phyloP scores from a whole-genome alignment of 768 basidiomycete genomes.

The Pulveroboletus sp. region DNA sequence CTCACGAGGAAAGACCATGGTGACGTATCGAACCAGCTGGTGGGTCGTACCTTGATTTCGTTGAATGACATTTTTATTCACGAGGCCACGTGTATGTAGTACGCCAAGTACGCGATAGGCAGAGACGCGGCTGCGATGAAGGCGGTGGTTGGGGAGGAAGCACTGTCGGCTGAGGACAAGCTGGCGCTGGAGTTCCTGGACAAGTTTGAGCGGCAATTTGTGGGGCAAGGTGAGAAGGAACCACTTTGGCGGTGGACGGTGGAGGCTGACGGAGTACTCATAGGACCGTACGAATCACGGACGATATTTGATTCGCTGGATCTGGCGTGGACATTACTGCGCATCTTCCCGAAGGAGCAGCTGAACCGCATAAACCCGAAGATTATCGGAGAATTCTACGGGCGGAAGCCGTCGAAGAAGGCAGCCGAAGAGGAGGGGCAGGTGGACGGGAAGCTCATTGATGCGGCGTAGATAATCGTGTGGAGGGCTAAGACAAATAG shows the following conservation, averaged over 20 bases:
- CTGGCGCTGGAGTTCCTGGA: slow-evolving; percentile 95
- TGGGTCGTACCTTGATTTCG: slow-evolving; percentile 40
- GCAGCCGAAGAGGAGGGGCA: slow-evolving; percentile 41
- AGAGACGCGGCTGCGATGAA: slow-evolving; percentile 98
- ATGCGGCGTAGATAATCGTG: slow-evolving; percentile 46
- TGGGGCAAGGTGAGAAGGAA: slow-evolving; percentile 73
- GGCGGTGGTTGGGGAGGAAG: slow-evolving; percentile 98
- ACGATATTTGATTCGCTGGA: slow-evolving; percentile 97
- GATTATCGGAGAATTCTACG: slow-evolving; percentile 92
- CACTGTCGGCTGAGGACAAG: slow-evolving; percentile 91
- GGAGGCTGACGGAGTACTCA: slow-evolving; percentile 9
- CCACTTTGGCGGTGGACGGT: rapidly evolving
- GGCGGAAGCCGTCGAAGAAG: slow-evolving; percentile 72
- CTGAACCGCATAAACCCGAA: slow-evolving; percentile 97
- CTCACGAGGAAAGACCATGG: slow-evolving; percentile 97
- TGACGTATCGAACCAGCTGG: slow-evolving; percentile 98
- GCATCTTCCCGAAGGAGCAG: slow-evolving; percentile 98
- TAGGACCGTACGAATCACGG: slow-evolving; percentile 91
- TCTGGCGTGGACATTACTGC: slow-evolving; percentile 91
- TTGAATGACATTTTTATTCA: slow-evolving; percentile 11
- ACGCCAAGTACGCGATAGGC: slow-evolving; percentile 97
- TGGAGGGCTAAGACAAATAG: background rate
- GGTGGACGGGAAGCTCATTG: slow-evolving; percentile 48
- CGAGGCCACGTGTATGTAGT: slow-evolving; percentile 49
- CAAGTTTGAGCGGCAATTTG: slow-evolving; percentile 96